Percentiles rank a stretch among this genome's conserved stretches.
Evolutionary conservation across 305 asterid genomes (phyloP).

Genomic region (Solanum chacoense): DNA sequence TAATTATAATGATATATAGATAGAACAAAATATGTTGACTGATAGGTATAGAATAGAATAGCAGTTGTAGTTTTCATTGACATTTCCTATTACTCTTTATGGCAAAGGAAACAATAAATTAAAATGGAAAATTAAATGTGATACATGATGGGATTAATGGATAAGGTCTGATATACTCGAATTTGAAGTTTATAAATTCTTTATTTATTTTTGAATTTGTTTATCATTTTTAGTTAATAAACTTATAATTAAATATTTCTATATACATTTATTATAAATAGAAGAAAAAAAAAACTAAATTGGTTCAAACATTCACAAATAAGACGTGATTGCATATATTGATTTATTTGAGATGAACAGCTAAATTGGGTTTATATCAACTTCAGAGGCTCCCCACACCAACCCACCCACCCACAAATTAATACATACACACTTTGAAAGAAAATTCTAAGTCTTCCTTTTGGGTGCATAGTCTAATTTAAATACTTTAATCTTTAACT

Average conservation of each 20-base stretch:
- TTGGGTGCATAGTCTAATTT: background rate
- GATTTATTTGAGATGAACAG: background rate
- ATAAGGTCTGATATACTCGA: background rate
- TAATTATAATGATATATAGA: background rate
- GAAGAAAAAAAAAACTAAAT: background rate
- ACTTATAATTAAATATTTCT: background rate
- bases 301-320: background rate
- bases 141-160: background rate
- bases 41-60: background rate
- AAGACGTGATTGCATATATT: background rate
- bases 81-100: background rate
- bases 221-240: background rate
- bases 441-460: background rate
- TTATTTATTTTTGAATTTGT: background rate
- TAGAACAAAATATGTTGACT: background rate
- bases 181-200: background rate
- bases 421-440: background rate
- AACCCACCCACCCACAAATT: background rate
- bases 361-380: background rate
- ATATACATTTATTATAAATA: background rate
- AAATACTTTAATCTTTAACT: background rate
- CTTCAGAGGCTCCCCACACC: background rate
- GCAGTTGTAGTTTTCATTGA: background rate
- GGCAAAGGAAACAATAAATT: background rate
- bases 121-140: background rate